Conservation (phyloP, 208 protist genomes). For the Endotrypanum monterogeii region DNA sequence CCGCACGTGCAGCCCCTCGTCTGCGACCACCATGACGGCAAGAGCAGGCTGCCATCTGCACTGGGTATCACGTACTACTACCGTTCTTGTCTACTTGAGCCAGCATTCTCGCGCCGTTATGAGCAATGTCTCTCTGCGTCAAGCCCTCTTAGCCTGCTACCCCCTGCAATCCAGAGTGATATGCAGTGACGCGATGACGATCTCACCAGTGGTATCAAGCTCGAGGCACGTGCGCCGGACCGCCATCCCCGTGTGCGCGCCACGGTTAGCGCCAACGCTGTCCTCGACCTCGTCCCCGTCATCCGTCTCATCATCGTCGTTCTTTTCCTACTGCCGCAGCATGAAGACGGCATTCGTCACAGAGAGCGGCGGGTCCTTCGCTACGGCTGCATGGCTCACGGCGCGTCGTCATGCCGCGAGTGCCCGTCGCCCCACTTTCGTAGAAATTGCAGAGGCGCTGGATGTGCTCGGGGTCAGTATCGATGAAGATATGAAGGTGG, state of each 20-base stretch:
- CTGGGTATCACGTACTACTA: background rate
- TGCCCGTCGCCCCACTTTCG: conserved; percentile 49
- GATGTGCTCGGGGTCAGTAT: conserved; percentile 43
- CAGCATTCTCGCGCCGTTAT: background rate
- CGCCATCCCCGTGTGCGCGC: background rate
- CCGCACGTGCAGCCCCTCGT: background rate
- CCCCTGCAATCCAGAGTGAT: background rate
- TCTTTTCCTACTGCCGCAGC: background rate
- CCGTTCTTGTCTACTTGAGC: background rate
- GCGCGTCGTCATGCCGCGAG: conserved; percentile 33
- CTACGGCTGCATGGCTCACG: background rate
- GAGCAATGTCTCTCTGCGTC: background rate
- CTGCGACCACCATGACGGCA: background rate
- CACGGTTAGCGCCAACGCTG: background rate
- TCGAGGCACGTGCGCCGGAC: background rate
- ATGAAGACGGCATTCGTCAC: no score
- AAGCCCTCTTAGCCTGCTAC: background rate
- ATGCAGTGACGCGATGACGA: background rate
- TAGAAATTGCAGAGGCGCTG: conserved; percentile 59
- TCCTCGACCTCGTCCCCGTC: conserved; percentile 1
- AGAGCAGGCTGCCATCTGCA: background rate
- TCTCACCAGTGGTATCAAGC: background rate
- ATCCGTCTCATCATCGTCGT: conserved; percentile 6
- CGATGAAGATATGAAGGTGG: conserved; percentile 35
- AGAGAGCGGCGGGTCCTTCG: background rate